Conservation (phyloP, 768 basidiomycete genomes). For the Amanita phalloides region DNA sequence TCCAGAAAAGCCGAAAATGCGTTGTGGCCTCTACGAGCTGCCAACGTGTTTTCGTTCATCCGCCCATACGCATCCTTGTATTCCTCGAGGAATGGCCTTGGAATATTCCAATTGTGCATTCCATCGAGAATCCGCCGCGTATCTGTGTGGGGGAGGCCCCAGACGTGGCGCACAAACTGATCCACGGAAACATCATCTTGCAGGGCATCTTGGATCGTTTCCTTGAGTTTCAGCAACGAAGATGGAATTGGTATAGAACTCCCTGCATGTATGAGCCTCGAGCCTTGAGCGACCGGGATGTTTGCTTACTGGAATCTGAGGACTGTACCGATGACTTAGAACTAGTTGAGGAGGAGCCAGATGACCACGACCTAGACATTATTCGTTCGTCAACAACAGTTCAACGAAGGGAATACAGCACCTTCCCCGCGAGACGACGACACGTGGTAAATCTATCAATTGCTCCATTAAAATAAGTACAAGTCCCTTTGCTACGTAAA, state of each 20-base stretch:
- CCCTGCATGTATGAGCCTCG: not conserved
- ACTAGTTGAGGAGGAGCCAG: not conserved
- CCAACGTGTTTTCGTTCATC: not conserved
- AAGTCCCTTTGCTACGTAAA: not conserved
- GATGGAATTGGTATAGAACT: not conserved
- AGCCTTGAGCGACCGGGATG: not conserved
- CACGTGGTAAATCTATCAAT: not conserved
- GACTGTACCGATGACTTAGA: not conserved
- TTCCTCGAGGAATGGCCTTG: not conserved
- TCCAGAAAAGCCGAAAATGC: slow-evolving; percentile 1
- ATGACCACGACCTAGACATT: not conserved
- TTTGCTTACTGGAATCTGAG: not conserved
- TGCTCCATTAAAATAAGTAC: not conserved
- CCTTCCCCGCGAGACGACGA: not conserved
- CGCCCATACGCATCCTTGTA: not conserved
- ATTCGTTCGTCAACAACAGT: not conserved
- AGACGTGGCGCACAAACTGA: slow-evolving; percentile 7
- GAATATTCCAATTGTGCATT: not conserved
- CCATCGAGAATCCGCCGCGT: slow-evolving; percentile 3
- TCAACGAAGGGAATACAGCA: not conserved
- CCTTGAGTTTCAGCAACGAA: not conserved
- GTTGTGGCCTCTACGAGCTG: not conserved
- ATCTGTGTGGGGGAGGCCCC: not conserved
- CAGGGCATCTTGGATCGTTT: not conserved
- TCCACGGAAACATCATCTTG: slow-evolving; percentile 6